Evolutionary conservation across 1,284 basidiomycete species (phyloP), one percentile per base, ranked within the genome.

Genomic region (Macrocybe sp.): DNA sequence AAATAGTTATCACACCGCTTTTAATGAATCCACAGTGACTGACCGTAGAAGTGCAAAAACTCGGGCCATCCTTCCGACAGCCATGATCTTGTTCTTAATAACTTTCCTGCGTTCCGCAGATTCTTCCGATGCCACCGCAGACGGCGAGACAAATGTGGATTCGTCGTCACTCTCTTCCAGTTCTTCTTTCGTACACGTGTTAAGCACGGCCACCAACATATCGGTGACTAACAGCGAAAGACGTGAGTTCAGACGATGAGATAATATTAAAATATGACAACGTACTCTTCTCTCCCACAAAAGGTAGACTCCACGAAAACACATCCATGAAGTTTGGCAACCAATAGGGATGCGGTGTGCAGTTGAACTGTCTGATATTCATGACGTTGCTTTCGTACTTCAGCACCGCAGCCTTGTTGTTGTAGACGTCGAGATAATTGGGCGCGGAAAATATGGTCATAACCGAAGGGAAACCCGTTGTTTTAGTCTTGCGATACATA

Each of bases 11-110:
- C 42, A 28, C 32, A 41, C n/a, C 4, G 9, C 9, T 29, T 14
- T 14, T 10, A 7, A 11, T 3, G 33, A 7, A 30, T n/a, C 12
- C 37, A 9, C 10, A 16, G n/a, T 14, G 4, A 73, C 85, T 50
- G 47, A 93, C 89, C 95, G 91, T 55, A 99, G 80, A 30, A 99
- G 77, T 3, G 95, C 89, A 70, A 99, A 99, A 37, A 99, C 94
- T 40, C 94, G 78, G 12, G 93, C 86, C 88, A 99, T 97, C 50
- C 95, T 81, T 35, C 96, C 96, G 16, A 99, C 95, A 44, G 95
- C 97, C 64, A 98, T 79, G 57, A 99, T 99, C 80, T 99, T 99
- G 77, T 92, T 97, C 76, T 92, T 97, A 77, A 95, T 92, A 54
- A 88, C 76, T 60, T 86, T 84, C 57, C 91, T 76, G 53, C 91